phyloP scores from a whole-genome alignment of 179 eudicot species.

The Drosera spatulata region DNA sequence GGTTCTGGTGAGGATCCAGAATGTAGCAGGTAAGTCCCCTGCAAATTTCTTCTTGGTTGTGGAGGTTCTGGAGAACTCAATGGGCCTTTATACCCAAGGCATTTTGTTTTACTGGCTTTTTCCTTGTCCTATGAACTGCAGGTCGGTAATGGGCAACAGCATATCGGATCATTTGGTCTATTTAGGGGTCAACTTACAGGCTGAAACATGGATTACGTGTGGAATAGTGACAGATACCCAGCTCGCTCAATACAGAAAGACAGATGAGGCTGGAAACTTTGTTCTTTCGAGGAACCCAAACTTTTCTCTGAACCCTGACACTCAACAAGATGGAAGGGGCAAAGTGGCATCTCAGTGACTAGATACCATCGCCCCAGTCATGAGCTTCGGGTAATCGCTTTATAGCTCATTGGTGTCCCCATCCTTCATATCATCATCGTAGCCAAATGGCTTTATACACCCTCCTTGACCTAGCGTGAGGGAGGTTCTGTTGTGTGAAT shows the following conservation, averaged over 20 bases:
- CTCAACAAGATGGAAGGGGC: slow-evolving; percentile 7
- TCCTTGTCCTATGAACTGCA: slow-evolving; percentile 14
- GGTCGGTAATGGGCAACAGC: slow-evolving; percentile 87
- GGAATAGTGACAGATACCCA: slow-evolving; percentile 40
- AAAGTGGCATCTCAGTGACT: not conserved
- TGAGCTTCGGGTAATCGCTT: too few relatives aligned
- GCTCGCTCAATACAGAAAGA: slow-evolving; percentile 23
- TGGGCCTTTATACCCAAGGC: not conserved
- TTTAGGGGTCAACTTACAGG: slow-evolving; percentile 53
- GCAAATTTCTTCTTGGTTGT: not conserved
- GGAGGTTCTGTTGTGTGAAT: too few relatives aligned
- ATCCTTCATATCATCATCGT: too few relatives aligned
- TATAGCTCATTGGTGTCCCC: too few relatives aligned
- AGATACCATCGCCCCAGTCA: too few relatives aligned
- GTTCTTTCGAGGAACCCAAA: slow-evolving; percentile 31
- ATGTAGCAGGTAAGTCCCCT: slow-evolving; percentile 66
- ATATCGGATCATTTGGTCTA: slow-evolving; percentile 73
- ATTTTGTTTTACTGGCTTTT: not conserved
- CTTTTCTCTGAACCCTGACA: slow-evolving; percentile 16
- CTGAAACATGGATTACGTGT: slow-evolving; percentile 51
- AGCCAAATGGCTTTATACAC: too few relatives aligned
- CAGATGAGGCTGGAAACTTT: slow-evolving; percentile 47
- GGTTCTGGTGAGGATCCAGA: slow-evolving; percentile 87
- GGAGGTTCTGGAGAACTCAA: not conserved
- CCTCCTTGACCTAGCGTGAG: too few relatives aligned